These are phyloP conservation scores for Margaritispora aquatica DNA, from an alignment of 495 filamentous ascomycete species.

Conservation along the genomic window DNA sequence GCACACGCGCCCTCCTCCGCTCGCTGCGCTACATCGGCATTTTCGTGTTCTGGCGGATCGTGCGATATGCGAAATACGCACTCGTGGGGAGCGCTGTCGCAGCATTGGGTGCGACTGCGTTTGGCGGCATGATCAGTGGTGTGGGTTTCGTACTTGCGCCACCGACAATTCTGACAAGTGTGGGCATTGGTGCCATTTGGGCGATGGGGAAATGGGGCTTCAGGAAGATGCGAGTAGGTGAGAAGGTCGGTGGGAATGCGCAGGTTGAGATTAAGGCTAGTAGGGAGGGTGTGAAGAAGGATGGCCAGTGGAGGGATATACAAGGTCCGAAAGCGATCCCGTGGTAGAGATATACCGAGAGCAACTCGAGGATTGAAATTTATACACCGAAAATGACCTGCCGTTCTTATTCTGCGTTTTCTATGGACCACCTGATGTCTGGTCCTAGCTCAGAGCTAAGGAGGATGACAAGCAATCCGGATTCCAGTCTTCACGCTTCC, in stretches of 20 bases:
- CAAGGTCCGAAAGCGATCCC: slow-evolving; percentile 18
- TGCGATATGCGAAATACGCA: slow-evolving; percentile 34
- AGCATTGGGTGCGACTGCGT: slow-evolving; percentile 25
- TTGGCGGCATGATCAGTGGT: slow-evolving; percentile 28
- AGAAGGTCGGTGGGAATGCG: slow-evolving; percentile 17
- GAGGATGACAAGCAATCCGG: too few species aligned
- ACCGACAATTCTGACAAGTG: slow-evolving; percentile 24
- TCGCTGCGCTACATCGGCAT: slow-evolving; percentile 27
- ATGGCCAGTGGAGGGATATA: slow-evolving; percentile 23
- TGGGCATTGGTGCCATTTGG: slow-evolving; percentile 26
- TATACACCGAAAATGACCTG: neutral
- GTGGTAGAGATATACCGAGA: slow-evolving; percentile 10
- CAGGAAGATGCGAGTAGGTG: slow-evolving; percentile 19
- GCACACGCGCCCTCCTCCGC: slow-evolving; percentile 32
- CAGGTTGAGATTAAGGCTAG: slow-evolving; percentile 11
- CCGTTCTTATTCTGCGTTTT: too few species aligned
- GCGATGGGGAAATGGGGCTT: slow-evolving; percentile 21
- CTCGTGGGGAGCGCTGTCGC: slow-evolving; percentile 23
- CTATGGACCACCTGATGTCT: too few species aligned
- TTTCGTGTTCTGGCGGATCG: slow-evolving; percentile 34
- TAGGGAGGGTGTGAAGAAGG: slow-evolving; percentile 14
- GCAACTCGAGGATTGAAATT: neutral
- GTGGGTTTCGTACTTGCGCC: slow-evolving; percentile 31
- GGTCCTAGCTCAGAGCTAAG: too few species aligned
- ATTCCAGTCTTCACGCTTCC: too few species aligned